A percentile compares a stretch with the other conserved stretches of the same genome.
Evolutionary conservation across 2,329 filamentous ascomycete species (phyloP).

Genomic region (Emergomyces orientalis): DNA sequence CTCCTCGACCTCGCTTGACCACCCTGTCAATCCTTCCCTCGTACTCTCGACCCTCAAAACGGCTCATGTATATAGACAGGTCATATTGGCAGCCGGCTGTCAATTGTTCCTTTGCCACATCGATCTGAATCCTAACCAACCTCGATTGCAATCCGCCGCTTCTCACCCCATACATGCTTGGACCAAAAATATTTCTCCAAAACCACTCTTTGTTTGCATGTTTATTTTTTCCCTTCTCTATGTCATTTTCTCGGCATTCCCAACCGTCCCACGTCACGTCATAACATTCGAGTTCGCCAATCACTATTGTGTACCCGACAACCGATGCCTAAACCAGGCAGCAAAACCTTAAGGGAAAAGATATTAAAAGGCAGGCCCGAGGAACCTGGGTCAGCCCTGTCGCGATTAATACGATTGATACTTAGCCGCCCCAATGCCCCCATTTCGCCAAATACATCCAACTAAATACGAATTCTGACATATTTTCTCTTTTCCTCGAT

Average conservation of each 20-base stretch:
- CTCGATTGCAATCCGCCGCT: not conserved
- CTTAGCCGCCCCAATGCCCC: not conserved
- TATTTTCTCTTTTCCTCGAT: not conserved
- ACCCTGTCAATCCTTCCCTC: too few relatives aligned
- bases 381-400: not conserved
- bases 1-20: too few relatives aligned
- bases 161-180: too few relatives aligned
- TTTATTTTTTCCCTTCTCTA: not conserved
- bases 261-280: not conserved
- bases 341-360: not conserved
- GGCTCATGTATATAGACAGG: slow-evolving; percentile 1
- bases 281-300: not conserved
- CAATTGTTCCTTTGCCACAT: not conserved
- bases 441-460: not conserved
- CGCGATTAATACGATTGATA: not conserved
- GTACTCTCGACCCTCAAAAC: not conserved
- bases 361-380: not conserved
- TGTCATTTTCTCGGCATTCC: not conserved
- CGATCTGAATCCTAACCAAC: not conserved
- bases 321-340: not conserved
- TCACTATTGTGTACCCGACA: not conserved
- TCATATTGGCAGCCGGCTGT: slow-evolving; percentile 13
- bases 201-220: not conserved
- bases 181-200: not conserved
- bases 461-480: not conserved